A percentile compares a stretch with the other conserved stretches of the same genome.
Evolutionary conservation across 192 early-diverging fungal genomes (phyloP).

Genomic region (Coemansia sp.): DNA sequence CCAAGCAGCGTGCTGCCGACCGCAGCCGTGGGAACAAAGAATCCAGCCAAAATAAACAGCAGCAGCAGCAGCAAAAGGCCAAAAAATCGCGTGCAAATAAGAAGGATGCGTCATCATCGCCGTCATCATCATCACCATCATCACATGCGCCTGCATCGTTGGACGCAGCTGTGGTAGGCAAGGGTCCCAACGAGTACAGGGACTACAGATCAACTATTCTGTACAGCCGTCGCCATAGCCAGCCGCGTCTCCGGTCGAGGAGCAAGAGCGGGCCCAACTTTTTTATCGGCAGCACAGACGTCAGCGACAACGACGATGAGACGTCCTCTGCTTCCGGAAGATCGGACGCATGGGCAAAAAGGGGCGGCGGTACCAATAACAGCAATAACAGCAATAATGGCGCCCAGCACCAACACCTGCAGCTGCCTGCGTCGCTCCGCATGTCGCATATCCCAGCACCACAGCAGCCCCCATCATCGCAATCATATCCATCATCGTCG

Average conservation of each 20-base stretch:
- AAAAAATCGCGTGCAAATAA: background rate
- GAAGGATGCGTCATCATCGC: background rate
- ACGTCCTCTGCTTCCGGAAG: conserved; percentile 3
- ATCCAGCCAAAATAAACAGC: background rate
- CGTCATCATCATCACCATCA: too few species aligned
- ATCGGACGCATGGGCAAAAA: background rate
- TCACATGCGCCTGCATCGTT: too few species aligned
- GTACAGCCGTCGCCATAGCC: conserved; percentile 30
- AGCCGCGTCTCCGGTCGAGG: conserved; percentile 5
- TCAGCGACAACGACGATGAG: conserved; percentile 39
- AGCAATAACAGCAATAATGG: too few species aligned
- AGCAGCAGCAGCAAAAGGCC: background rate
- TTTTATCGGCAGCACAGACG: conserved; percentile 45
- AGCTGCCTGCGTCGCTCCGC: conserved; percentile 13
- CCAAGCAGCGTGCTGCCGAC: conserved; percentile 56
- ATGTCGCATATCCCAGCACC: conserved; percentile 24
- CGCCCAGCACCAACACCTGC: background rate
- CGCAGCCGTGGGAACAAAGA: background rate
- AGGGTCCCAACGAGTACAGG: conserved; percentile 8
- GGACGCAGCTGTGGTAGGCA: background rate
- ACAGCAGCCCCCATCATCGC: background rate
- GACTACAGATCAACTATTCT: conserved; percentile 17
- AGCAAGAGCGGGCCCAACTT: conserved; percentile 6
- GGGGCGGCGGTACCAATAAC: too few species aligned
- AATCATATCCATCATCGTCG: background rate